A percentile compares a stretch with the other conserved stretches of the same genome.
Conservation (phyloP, 768 basidiomycete genomes). For the Myochromella boudieri region DNA sequence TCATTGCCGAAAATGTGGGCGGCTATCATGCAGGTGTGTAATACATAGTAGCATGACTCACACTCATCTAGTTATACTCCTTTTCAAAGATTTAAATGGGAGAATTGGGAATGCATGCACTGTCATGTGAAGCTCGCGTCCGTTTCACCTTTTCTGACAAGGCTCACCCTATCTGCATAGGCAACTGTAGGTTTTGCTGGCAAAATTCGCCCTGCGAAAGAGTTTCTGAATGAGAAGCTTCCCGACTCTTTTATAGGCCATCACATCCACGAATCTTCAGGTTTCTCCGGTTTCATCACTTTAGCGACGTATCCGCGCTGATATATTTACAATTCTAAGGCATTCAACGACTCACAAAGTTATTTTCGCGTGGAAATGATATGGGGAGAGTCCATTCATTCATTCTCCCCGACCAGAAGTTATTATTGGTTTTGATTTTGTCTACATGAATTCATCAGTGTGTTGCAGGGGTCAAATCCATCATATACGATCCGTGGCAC, state of each 20-base stretch:
- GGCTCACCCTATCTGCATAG: conserved; percentile 15
- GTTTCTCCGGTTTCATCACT: conserved; percentile 23
- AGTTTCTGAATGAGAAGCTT: conserved; percentile 33
- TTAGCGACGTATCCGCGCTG: too few species aligned
- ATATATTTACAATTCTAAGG: too few species aligned
- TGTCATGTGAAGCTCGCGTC: conserved; percentile 46
- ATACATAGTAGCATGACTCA: neutral
- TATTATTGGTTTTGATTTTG: conserved; percentile 7
- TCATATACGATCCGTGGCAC: conserved; percentile 46
- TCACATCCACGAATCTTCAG: conserved; percentile 29
- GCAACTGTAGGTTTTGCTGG: conserved; percentile 20
- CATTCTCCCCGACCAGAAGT: conserved; percentile 47
- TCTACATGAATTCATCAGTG: neutral
- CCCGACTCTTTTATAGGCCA: conserved; percentile 31
- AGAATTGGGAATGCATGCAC: conserved; percentile 65
- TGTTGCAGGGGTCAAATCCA: conserved; percentile 60
- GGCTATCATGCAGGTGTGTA: conserved; percentile 69
- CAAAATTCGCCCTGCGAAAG: conserved; percentile 31
- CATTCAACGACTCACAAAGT: too few species aligned
- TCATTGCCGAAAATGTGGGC: conserved; percentile 69
- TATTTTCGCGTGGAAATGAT: conserved; percentile 23
- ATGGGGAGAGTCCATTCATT: conserved; percentile 43
- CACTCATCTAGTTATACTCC: conserved; percentile 8
- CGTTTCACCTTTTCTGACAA: neutral
- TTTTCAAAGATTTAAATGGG: conserved; percentile 67